A percentile compares a stretch with the other conserved stretches of the same genome.
phyloP scores from a whole-genome alignment of 2,329 filamentous ascomycete species.

The Pestalotiopsis sp. region DNA sequence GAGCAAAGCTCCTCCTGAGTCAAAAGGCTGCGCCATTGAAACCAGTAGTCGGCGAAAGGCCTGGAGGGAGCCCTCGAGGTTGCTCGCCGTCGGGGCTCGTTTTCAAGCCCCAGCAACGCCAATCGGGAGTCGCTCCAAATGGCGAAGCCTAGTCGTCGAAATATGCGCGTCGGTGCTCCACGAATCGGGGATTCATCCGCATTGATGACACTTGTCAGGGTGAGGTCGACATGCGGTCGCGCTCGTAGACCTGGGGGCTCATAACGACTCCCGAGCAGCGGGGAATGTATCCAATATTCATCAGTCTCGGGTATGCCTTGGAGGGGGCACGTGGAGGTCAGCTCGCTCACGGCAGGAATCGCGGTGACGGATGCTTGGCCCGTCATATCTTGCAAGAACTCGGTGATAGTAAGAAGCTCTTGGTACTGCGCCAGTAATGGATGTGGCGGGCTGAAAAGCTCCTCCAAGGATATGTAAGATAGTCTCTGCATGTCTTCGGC shows the following conservation, averaged over 20 bases:
- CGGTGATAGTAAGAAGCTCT: neutral
- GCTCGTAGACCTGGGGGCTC: neutral
- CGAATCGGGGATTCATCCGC: neutral
- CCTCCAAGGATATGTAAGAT: neutral
- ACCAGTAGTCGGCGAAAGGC: neutral
- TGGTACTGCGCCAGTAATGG: constrained; percentile 1
- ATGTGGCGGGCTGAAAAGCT: neutral
- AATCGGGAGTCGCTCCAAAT: neutral
- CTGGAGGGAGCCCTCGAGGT: neutral
- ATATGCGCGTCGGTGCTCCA: neutral
- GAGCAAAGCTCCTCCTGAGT: neutral
- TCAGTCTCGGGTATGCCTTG: neutral
- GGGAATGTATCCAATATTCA: neutral
- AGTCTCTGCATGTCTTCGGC: neutral
- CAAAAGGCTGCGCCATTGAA: neutral
- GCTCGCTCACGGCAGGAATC: neutral
- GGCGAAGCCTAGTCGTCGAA: neutral
- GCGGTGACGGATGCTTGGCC: neutral
- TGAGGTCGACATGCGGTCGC: neutral
- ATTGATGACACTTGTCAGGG: neutral
- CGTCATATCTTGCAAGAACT: neutral
- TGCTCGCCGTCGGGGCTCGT: neutral
- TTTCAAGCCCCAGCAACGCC: neutral
- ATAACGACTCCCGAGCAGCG: neutral
- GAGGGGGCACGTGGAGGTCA: neutral